Percentiles rank a stretch among this genome's conserved stretches.
These are phyloP conservation scores for Cucurbita moschata DNA, from an alignment of 306 rosid genomes.

Conservation along the genomic window DNA sequence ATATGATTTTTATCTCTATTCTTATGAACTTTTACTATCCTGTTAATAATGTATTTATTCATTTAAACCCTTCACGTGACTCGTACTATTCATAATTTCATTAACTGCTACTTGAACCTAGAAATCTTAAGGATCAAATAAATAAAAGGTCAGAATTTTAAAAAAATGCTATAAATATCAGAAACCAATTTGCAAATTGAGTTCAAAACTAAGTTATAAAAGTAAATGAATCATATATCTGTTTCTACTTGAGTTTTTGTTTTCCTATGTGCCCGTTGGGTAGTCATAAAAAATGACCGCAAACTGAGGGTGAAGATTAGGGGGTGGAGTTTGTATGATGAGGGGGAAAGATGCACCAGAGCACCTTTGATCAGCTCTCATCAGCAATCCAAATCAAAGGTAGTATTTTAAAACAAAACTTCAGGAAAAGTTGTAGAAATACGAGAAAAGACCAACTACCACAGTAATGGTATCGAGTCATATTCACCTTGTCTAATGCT, in stretches of 20 bases:
- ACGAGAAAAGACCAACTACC: background rate
- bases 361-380: background rate
- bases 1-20: background rate
- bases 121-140: background rate
- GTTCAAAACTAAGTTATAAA: background rate
- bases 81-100: background rate
- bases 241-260: too few relatives aligned
- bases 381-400: background rate
- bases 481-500: conserved; percentile 70
- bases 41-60: background rate
- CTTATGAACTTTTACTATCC: background rate
- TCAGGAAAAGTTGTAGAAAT: background rate
- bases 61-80: background rate
- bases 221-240: background rate
- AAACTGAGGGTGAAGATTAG: background rate
- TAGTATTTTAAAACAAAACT: background rate
- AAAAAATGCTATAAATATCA: background rate
- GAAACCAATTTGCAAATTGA: background rate
- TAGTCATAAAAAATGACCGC: background rate
- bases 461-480: background rate
- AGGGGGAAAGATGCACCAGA: background rate
- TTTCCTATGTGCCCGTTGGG: background rate
- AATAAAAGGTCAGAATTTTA: background rate
- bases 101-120: background rate
- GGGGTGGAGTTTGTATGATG: background rate